phyloP scores from a whole-genome alignment of 2,329 filamentous ascomycete genomes.

The Cytospora paraplurivora region DNA sequence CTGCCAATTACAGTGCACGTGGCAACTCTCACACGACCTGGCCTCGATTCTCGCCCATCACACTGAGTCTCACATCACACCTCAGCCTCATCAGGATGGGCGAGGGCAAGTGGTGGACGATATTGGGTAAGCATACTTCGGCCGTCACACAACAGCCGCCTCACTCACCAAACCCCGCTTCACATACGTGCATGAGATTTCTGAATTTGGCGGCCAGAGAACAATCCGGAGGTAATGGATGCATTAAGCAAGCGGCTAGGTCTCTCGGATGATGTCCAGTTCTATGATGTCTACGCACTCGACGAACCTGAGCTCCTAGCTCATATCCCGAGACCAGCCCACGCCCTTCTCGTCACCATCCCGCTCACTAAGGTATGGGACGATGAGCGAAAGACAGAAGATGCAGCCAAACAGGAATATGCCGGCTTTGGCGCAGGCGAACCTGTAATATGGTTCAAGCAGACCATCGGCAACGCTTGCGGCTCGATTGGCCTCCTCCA shows the following conservation, averaged over 20 bases:
- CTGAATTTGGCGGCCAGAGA: constrained; percentile 40
- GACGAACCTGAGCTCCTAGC: constrained; percentile 75
- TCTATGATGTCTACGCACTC: constrained; percentile 82
- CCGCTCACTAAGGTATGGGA: constrained; percentile 56
- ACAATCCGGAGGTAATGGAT: constrained; percentile 79
- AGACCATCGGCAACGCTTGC: constrained; percentile 82
- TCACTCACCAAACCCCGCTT: constrained; percentile 1
- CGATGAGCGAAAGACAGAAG: constrained; percentile 53
- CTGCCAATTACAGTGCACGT: no score
- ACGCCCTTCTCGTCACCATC: constrained; percentile 80
- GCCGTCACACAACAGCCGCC: constrained; percentile 3
- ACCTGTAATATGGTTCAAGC: constrained; percentile 79
- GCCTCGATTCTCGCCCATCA: background rate
- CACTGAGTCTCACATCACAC: constrained; percentile 25
- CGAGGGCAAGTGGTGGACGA: constrained; percentile 21
- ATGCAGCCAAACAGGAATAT: constrained; percentile 55
- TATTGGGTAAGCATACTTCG: constrained; percentile 22
- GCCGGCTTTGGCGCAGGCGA: constrained; percentile 48
- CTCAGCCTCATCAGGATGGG: constrained; percentile 25
- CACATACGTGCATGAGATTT: background rate
- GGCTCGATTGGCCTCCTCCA: constrained; percentile 79
- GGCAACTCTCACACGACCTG: background rate
- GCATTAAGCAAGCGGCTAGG: constrained; percentile 71
- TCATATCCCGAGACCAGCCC: constrained; percentile 74
- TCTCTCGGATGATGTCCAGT: constrained; percentile 66